Base-by-base conservation (phyloP, 352 stramenopile species). In the Thalassiosira mediterranea region DNA sequence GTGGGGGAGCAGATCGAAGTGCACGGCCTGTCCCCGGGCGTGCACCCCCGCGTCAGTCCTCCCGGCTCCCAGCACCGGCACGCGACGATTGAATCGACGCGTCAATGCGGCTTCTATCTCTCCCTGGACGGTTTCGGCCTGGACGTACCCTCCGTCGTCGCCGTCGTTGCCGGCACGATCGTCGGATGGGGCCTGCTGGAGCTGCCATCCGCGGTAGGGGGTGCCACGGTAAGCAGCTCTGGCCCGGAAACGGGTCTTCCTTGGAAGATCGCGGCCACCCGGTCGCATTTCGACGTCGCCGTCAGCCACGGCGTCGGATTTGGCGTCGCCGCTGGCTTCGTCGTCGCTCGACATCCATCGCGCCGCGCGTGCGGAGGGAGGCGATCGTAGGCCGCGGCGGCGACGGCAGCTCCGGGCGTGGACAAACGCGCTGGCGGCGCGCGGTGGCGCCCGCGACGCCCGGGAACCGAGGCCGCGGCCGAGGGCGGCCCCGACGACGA, bases 31-130 rank as follows among this genome's bases (percentile, higher is more conserved):
- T 28, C 94, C 95, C 2, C 89, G 60, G 1, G 95, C 93, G 80
- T 98, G 95, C 17, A 98, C 96, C 21, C 95, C 95, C 5, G 90
- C 87, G 86, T 98, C 96, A 0, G 96, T 98, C 23, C 96, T 90
- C 23, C 93, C 95, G 15, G 95, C 93, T 59, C 90, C 95, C 17
- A 95, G 86, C 21, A 98, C 83, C 56, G 91, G 89, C 17, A 95
- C 72, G 3, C 51, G 25, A n/a, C 82, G 69, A 51, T 76, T 38
- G 46, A 88, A 92, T 51, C 81, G 63, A 25, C 58, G 62, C 7
- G 28, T 60, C 17, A 92, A 67, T 5, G 79, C 81, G 15, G 67
- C 4, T 75, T 92, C 83, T 31, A 92, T 68, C 75, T 79, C 81
- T 26, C 79, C 81, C 70, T 83, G 47, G 11, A 72, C 42, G 4